Evolutionary conservation across 805 yeast genomes (phyloP).

Genomic region (Sugiyamaella lignohabitans): DNA sequence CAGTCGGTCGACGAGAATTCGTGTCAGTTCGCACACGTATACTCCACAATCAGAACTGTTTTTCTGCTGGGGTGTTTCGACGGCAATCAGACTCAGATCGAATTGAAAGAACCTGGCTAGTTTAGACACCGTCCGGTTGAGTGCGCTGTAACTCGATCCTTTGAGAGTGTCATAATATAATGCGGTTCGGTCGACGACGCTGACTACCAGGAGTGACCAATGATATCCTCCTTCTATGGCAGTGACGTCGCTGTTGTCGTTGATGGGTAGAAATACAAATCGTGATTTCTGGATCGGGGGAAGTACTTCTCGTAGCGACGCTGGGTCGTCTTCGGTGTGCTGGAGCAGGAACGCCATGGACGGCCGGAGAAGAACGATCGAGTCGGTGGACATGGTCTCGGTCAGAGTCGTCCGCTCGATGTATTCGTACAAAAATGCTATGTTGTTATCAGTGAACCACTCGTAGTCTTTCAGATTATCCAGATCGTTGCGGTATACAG

Average conservation of each 20-base stretch:
- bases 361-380: constrained; percentile 46
- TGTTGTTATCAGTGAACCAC: constrained; percentile 70
- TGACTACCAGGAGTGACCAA: constrained; percentile 62
- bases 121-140: constrained; percentile 31
- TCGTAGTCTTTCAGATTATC: constrained; percentile 53
- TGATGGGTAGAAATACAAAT: constrained; percentile 61
- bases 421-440: constrained; percentile 56
- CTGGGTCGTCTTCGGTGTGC: constrained; percentile 36
- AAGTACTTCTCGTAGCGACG: constrained; percentile 38
- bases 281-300: constrained; percentile 40
- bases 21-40: constrained; percentile 31
- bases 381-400: constrained; percentile 21
- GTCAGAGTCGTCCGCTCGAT: constrained; percentile 35
- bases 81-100: constrained; percentile 24
- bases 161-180: constrained; percentile 56
- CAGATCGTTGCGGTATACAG: constrained; percentile 54
- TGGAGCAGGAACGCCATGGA: constrained; percentile 57
- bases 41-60: constrained; percentile 48
- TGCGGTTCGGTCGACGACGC: constrained; percentile 42
- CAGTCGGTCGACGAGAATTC: constrained; percentile 22
- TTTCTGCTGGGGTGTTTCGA: constrained; percentile 42
- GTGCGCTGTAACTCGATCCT: constrained; percentile 36
- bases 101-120: constrained; percentile 27
- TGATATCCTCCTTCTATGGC: constrained; percentile 64
- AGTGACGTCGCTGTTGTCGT: constrained; percentile 51